Percentiles rank a stretch among this genome's conserved stretches.
Evolutionary conservation across 176 grass and related monocot species (phyloP).

Genomic region (Cocos nucifera): DNA sequence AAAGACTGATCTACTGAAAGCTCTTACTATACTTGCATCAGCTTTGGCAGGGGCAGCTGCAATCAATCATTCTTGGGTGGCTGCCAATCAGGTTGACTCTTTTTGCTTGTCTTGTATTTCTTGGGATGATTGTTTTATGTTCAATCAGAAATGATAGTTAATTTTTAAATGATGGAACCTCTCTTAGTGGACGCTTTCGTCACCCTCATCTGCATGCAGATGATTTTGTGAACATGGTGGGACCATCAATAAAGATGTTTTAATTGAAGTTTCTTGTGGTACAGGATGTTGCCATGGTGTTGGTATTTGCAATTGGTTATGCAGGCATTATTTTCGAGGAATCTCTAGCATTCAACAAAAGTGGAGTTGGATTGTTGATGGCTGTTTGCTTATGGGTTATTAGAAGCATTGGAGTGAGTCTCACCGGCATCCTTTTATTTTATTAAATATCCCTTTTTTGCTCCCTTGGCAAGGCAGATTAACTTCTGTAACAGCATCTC

Average conservation of each 20-base stretch:
- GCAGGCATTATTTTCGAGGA: constrained; percentile 96
- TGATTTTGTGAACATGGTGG: no score
- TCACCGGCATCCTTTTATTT: not conserved
- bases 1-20: constrained; percentile 80
- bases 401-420: constrained; percentile 88
- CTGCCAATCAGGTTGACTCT: constrained; percentile 64
- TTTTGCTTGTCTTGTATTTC: constrained; percentile 6
- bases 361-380: constrained; percentile 85
- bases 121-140: not conserved
- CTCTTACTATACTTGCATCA: constrained; percentile 55
- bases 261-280: constrained; percentile 25
- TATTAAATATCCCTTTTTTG: no score
- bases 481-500: no score
- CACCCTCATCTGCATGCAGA: no score
- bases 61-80: constrained; percentile 96
- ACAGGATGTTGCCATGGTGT: constrained; percentile 87
- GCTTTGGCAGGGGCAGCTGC: constrained; percentile 67
- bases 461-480: no score
- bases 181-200: no score
- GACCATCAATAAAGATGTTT: not conserved
- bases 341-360: constrained; percentile 95
- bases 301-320: constrained; percentile 91
- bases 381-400: constrained; percentile 93
- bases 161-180: no score
- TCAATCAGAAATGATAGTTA: no score